Conservation (phyloP, 441 rosid species). For the Sinapis alba region DNA sequence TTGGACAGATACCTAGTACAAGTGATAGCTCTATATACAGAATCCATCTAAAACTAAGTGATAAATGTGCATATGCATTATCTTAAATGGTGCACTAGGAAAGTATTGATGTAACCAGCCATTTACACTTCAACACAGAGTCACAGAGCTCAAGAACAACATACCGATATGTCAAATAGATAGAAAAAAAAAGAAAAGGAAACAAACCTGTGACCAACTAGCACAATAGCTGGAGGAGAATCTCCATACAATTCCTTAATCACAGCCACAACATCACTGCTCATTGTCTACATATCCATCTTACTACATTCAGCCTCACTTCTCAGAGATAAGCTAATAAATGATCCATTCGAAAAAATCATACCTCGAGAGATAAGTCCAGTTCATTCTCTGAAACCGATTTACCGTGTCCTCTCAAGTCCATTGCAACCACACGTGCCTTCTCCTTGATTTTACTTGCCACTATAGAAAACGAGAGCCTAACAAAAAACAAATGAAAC, state of each 20-base stretch:
- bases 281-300: constrained; percentile 75
- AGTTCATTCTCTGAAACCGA: constrained; percentile 80
- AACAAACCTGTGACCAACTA: constrained; percentile 93
- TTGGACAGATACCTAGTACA: neutral
- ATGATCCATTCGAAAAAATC: neutral
- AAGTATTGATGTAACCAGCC: neutral
- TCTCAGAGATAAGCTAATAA: neutral
- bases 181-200: constrained; percentile 28
- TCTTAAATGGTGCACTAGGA: neutral
- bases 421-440: constrained; percentile 86
- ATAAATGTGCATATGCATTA: neutral
- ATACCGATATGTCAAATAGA: neutral
- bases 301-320: constrained; percentile 19
- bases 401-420: constrained; percentile 96
- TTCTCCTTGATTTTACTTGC: constrained; percentile 86
- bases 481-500: constrained; percentile 34
- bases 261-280: constrained; percentile 82
- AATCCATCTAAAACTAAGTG: neutral
- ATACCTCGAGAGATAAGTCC: constrained; percentile 86
- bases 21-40: neutral
- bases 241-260: constrained; percentile 86
- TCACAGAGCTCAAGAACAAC: neutral
- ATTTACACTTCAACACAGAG: neutral
- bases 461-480: constrained; percentile 89
- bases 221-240: constrained; percentile 89